Conservation (phyloP, 1,139 yeast genomes). For the Candida albicans region DNA sequence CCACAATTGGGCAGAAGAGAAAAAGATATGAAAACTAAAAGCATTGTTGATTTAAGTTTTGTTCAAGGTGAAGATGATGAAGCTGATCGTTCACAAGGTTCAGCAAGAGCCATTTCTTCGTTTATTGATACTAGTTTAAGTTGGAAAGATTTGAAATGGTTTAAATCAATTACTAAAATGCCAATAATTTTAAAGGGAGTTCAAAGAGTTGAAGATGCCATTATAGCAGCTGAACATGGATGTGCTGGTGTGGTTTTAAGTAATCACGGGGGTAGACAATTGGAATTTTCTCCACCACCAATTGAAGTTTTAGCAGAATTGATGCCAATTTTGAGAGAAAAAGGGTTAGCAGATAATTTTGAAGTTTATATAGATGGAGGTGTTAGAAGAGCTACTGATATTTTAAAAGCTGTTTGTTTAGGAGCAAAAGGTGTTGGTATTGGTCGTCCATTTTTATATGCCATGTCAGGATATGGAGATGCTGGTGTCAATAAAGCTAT, state of each 20-base stretch:
- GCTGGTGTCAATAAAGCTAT: conserved; percentile 79
- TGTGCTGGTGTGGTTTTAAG: conserved; percentile 65
- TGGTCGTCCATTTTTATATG: conserved; percentile 72
- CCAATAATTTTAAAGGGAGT: conserved; percentile 72
- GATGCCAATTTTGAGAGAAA: conserved; percentile 53
- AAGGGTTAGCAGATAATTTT: conserved; percentile 44
- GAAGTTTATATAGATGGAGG: conserved; percentile 66
- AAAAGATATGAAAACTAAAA: conserved; percentile 52
- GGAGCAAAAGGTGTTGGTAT: conserved; percentile 76
- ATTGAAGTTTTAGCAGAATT: conserved; percentile 67
- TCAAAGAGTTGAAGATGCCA: conserved; percentile 68
- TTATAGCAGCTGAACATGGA: conserved; percentile 61
- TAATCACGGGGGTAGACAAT: conserved; percentile 76
- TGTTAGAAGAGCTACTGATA: conserved; percentile 67
- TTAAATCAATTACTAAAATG: conserved; percentile 56
- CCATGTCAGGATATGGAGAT: conserved; percentile 72
- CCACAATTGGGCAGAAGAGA: conserved; percentile 95
- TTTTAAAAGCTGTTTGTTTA: conserved; percentile 62
- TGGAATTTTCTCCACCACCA: conserved; percentile 68
- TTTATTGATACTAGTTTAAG: conserved; percentile 80
- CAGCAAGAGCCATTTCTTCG: conserved; percentile 80
- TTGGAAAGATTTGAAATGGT: conserved; percentile 66
- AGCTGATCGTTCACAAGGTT: conserved; percentile 74
- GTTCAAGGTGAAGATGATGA: conserved; percentile 65
- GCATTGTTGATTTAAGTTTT: conserved; percentile 41